Evolutionary conservation across 345 rosid species (phyloP), one percentile per base, ranked within the genome.

Genomic region (Eutrema heterophyllum): DNA sequence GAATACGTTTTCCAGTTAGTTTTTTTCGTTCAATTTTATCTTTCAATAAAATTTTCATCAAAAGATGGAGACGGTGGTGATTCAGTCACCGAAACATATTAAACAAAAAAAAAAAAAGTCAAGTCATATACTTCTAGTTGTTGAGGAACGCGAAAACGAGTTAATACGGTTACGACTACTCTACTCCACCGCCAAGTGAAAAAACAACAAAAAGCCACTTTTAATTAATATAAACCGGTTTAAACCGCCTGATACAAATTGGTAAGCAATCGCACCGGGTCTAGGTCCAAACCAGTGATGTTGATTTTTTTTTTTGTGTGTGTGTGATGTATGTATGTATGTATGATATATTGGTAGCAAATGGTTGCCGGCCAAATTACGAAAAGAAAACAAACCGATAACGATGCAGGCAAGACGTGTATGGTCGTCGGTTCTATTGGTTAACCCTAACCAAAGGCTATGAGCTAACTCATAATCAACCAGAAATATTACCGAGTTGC

Each of bases 81-180:
- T 40, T 14, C 30, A 51, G 55, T 51, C 55, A 51, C 15, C 33
- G n/a, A 51, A 49, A 49, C 18, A 3, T 0, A n/a, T n/a, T n/a
- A n/a, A n/a, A n/a, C n/a, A n/a, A 15, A 46, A 15, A 8, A 21
- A 24, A 50, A 50, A 21, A 50, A 52, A 9, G 18, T 55, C 40
- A 5, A 70, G 27, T 26, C 68, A 62, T 16, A 39, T 63, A n/a
- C n/a, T n/a, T n/a, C n/a, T n/a, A n/a, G n/a, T n/a, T n/a, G n/a
- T n/a, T n/a, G n/a, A n/a, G n/a, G n/a, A n/a, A 45, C 56, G 71
- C 65, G 13, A 35, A 35, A 45, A 43, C 57, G 77, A 65, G 71
- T 64, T 73, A 64, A 55, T 55, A 35, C 71, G 32, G 50, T 65
- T 36, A 64, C 65, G 24, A 73, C 71, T 45, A n/a, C 18, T 30